Percentiles rank a stretch among this genome's conserved stretches.
These are phyloP conservation scores for Papilionanthe hybrid DNA, from an alignment of 116 monocot genomes.

Conservation along the genomic window DNA sequence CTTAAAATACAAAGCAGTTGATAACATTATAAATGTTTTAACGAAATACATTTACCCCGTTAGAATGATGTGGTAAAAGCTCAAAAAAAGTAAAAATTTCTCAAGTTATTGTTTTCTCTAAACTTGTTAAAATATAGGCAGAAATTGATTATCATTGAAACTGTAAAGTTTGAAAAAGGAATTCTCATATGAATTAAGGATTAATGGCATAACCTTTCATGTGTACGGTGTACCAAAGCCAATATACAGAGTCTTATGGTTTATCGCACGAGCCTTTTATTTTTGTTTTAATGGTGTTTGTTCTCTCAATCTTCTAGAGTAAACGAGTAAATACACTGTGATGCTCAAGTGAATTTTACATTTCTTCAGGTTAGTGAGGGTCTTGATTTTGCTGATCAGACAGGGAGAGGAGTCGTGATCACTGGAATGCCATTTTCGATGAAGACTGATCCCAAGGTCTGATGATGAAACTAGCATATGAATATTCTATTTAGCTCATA, in stretches of 20 bases:
- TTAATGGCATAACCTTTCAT: not conserved
- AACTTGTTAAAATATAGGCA: not conserved
- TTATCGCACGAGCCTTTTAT: not conserved
- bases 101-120: not conserved
- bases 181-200: not conserved
- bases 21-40: not conserved
- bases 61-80: not conserved
- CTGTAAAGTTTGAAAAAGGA: not conserved
- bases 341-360: not conserved
- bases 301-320: not conserved
- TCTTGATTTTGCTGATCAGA: constrained; percentile 94
- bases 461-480: not conserved
- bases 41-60: not conserved
- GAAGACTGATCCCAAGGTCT: constrained; percentile 83
- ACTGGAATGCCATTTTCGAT: constrained; percentile 87
- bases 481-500: not conserved
- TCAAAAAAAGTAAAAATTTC: not conserved
- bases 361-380: constrained; percentile 84
- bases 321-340: not conserved
- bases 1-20: not conserved
- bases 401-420: constrained; percentile 89
- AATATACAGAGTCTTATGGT: not conserved
- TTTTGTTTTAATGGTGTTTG: not conserved
- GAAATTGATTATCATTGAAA: not conserved
- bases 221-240: not conserved